Base-by-base conservation (phyloP, 2,329 filamentous ascomycete species). In the Teratosphaeria zuluensis region DNA sequence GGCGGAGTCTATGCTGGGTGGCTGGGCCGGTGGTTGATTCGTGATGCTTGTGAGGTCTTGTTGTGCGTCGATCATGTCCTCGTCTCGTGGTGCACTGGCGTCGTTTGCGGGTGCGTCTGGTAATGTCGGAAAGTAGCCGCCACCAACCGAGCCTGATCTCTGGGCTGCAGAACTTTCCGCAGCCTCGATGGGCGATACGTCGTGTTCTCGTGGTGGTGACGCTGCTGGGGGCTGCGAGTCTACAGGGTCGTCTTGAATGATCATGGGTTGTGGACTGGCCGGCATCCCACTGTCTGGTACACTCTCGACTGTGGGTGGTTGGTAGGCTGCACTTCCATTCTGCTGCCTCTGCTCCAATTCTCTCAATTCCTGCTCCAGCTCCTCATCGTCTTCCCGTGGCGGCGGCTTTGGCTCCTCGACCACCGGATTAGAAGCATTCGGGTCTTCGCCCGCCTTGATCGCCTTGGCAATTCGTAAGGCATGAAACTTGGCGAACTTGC, bases 401-500 rank as follows among this genome's bases (percentile, higher is more conserved):
- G 61, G 58, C 24, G 54, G 53, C 24, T 58, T 56, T 28, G 61
- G 63, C 57, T 64, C 60, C 59, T 87, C 83, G 35, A 85, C 80
- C 58, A 83, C 84, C 0, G 92, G 92, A 69, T 97, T 97, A 7
- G 89, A 88, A 58, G 87, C 84, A 73, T 99, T 99, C 2, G 94
- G 94, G 69, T 99, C 92, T 64, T 89, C 87, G 57, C 91, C 91
- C 48, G 92, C 89, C 69, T 92, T 94, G 68, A 96, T 82, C 11
- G 94, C 94, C 74, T 90, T 96, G 16, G 89, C 80, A 69, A 99
- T 99, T 59, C 94, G 84, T 38, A 92, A 78, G 1, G 92, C 92
- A 72, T 97, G 95, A 81, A 90, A 99, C 74, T 97, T 99, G 51
- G 92, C 91, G 71, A 90, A 99, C 73, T 95, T 96, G 75, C 92